Evolutionary conservation across 371 early-diverging fungal genomes (phyloP).

Genomic region (Mortierella sp.): DNA sequence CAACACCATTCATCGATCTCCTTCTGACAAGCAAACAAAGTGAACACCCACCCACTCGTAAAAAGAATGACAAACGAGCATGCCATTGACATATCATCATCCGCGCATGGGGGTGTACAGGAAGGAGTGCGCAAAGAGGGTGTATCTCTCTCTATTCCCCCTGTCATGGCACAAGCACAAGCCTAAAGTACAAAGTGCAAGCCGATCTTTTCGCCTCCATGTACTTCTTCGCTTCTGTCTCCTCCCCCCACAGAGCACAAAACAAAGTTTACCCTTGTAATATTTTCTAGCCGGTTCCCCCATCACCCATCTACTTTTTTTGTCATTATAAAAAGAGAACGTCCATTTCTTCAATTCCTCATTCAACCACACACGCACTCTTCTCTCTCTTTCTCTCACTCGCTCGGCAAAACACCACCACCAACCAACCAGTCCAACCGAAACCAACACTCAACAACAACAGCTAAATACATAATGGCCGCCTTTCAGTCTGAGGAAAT

Average conservation of each 20-base stretch:
- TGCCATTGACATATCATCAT: too few relatives aligned
- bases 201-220: background rate
- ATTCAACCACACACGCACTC: background rate
- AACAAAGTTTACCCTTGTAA: background rate
- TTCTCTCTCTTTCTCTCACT: background rate
- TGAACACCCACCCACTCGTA: too few relatives aligned
- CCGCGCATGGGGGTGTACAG: too few relatives aligned
- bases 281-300: background rate
- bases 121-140: too few relatives aligned
- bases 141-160: too few relatives aligned
- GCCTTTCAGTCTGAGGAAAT: constrained; percentile 49
- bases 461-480: background rate
- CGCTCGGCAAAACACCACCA: background rate
- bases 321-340: background rate
- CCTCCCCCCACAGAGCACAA: background rate
- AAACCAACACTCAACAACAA: background rate
- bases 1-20: too few relatives aligned
- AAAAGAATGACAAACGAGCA: too few relatives aligned
- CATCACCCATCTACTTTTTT: background rate
- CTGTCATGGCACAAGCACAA: background rate
- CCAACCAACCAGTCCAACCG: background rate
- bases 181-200: background rate
- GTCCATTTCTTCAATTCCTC: background rate
- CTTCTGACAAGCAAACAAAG: too few relatives aligned
- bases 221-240: background rate